Base-by-base conservation (phyloP, 2,329 filamentous ascomycete genomes). In the Ophiostoma quercus region DNA sequence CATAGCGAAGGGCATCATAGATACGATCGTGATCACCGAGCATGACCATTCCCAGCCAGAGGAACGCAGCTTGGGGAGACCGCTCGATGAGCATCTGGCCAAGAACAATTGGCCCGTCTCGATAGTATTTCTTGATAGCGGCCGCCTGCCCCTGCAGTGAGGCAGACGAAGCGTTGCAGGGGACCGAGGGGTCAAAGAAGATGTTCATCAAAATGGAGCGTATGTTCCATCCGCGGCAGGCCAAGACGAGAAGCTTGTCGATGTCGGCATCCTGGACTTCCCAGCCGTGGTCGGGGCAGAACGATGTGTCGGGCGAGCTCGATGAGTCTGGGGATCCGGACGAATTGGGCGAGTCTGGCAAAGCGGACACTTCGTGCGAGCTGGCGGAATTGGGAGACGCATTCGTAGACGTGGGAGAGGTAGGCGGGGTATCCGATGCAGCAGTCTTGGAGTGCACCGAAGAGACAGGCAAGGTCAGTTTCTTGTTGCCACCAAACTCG, bases 71-170 rank as follows among this genome's bases (percentile, higher is more conserved):
- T 51, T 72, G 69, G 25, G 74, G 76, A 57, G 66, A 69, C 25
- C 75, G 72, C 51, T 74, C 72, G 73, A 76, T 76, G 54, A 76
- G 66, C 72, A 78, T 76, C 32, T 72, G 74, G 25, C 73, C 73
- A 32, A 77, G 70, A 34, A 74, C 19, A 43, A 67, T 34, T 1
- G 70, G 71, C 16, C 71, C 70, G 32, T 72, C 68, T 9, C 62
- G 65, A 37, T 73, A 67, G 47, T 75, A 39, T 37, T 57, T 19
- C 51, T 74, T 71, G 39, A 78, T 75, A 32, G 74, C 73, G 51
- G 74, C 73, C 9, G 76, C 67, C 19, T 72, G 67, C 69, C 76
- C 74, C 68, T 78, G 74, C 8, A 78, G 68, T 76, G 75, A 78
- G 67, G 75, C 73, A 41, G 73, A 74, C n/a, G 73, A 74, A 3